phyloP scores from a whole-genome alignment of 306 rosid species.

The Ceratonia siliqua region DNA sequence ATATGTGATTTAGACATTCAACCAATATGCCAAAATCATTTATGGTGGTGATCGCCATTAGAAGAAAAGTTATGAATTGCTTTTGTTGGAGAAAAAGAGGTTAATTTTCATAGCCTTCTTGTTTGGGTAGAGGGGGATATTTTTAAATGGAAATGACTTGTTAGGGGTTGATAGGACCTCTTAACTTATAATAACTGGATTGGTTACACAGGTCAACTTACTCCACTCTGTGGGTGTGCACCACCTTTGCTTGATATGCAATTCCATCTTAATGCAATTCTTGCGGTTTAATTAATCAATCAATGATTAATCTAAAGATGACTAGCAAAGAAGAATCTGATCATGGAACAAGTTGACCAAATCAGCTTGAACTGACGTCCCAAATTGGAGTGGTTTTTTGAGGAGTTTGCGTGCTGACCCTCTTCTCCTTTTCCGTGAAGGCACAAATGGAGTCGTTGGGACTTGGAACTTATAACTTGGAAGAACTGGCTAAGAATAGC shows the following conservation, averaged over 20 bases:
- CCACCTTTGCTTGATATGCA: constrained; percentile 60
- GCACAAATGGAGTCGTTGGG: constrained; percentile 47
- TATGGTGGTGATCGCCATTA: constrained; percentile 9
- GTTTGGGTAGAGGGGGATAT: not conserved
- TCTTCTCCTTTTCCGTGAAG: constrained; percentile 4
- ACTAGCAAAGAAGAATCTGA: constrained; percentile 9
- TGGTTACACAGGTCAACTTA: constrained; percentile 38
- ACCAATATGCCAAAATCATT: constrained; percentile 27
- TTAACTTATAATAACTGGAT: constrained; percentile 39
- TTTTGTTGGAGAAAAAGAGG: constrained; percentile 11
- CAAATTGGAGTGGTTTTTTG: constrained; percentile 41
- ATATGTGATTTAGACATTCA: constrained; percentile 39
- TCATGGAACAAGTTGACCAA: constrained; percentile 51
- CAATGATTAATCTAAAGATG: constrained; percentile 28
- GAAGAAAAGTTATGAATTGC: constrained; percentile 12
- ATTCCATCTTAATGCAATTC: constrained; percentile 38
- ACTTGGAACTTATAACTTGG: too few relatives aligned
- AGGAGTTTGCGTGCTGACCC: constrained; percentile 10
- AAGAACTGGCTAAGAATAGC: constrained; percentile 18
- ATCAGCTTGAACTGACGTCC: constrained; percentile 23
- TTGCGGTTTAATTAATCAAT: constrained; percentile 28
- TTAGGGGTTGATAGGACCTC: constrained; percentile 61
- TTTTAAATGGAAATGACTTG: not conserved
- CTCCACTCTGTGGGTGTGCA: constrained; percentile 47
- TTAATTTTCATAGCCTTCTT: not conserved